Conservation (phyloP, 2,329 filamentous ascomycete genomes). For the Colletotrichum sidae region DNA sequence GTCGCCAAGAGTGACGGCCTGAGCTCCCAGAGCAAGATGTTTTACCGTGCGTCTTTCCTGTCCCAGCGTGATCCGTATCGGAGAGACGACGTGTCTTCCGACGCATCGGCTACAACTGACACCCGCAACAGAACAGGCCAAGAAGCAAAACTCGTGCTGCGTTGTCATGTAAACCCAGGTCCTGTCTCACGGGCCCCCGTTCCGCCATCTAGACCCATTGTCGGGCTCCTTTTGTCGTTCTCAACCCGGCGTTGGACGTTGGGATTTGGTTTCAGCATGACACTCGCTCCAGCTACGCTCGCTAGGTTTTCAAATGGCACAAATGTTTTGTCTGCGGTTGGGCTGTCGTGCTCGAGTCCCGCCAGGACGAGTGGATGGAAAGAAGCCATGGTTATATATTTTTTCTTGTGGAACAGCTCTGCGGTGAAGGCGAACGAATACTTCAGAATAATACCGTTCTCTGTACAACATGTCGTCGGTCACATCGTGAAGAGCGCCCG, state of each 20-base stretch:
- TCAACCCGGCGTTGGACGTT: slow-evolving; percentile 44
- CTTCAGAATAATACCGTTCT: slow-evolving; percentile 29
- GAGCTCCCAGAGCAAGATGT: slow-evolving; percentile 96
- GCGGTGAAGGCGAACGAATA: slow-evolving; percentile 4
- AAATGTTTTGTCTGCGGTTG: background rate
- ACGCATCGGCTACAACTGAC: background rate
- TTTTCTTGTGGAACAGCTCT: slow-evolving; percentile 7
- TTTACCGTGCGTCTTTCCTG: slow-evolving; percentile 76
- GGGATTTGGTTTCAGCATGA: slow-evolving; percentile 34
- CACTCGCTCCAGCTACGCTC: slow-evolving; percentile 30
- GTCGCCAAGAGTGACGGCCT: slow-evolving; percentile 94
- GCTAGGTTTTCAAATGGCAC: slow-evolving; percentile 20
- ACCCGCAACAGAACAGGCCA: slow-evolving; percentile 67
- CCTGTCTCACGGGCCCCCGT: background rate
- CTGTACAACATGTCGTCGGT: background rate
- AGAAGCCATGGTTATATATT: slow-evolving; percentile 24
- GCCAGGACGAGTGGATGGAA: background rate
- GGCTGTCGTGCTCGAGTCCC: too few relatives aligned
- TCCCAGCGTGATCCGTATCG: background rate
- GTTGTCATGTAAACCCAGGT: slow-evolving; percentile 68
- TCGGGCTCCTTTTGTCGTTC: slow-evolving; percentile 23
- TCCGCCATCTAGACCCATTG: background rate
- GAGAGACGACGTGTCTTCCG: background rate
- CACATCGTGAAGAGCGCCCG: too few relatives aligned
- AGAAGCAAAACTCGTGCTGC: slow-evolving; percentile 86